Evolutionary conservation across 2,329 filamentous ascomycete species (phyloP).

Genomic region (Colletotrichum sp.): DNA sequence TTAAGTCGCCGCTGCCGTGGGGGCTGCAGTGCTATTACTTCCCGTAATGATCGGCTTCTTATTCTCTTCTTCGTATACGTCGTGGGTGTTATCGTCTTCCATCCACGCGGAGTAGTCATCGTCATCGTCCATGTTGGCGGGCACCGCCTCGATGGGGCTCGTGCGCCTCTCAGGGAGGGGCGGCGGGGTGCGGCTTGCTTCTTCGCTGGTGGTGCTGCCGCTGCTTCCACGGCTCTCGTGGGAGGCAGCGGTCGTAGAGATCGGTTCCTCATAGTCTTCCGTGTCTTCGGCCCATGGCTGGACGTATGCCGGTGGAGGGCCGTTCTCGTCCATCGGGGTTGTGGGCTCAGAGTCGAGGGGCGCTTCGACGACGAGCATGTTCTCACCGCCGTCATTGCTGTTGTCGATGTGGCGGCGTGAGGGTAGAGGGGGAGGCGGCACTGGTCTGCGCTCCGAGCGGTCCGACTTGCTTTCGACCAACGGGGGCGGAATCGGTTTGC

Average conservation of each 20-base stretch:
- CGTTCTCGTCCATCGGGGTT: slow-evolving; percentile 48
- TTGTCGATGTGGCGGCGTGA: slow-evolving; percentile 43
- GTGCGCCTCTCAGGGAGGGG: slow-evolving; percentile 8
- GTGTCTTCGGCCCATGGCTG: slow-evolving; percentile 13
- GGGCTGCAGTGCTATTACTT: background rate
- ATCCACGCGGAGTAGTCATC: slow-evolving; percentile 42
- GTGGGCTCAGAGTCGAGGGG: slow-evolving; percentile 66
- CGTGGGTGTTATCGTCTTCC: slow-evolving; percentile 15
- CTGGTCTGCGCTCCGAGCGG: slow-evolving; percentile 28
- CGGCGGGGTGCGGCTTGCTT: slow-evolving; percentile 1
- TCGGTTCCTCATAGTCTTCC: background rate
- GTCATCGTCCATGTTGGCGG: slow-evolving; percentile 27
- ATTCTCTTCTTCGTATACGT: background rate
- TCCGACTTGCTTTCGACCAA: slow-evolving; percentile 10
- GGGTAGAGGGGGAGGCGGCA: slow-evolving; percentile 54
- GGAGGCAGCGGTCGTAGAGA: background rate
- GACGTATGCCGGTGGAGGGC: background rate
- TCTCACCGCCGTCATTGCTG: slow-evolving; percentile 43
- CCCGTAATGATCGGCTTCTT: background rate
- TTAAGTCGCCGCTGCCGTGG: background rate
- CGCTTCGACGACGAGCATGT: slow-evolving; percentile 69
- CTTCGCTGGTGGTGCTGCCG: slow-evolving; percentile 1
- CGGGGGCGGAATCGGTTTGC: slow-evolving; percentile 60
- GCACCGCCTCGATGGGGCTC: slow-evolving; percentile 21
- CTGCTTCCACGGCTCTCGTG: background rate